Conservation (phyloP, 2,329 filamentous ascomycete species). For the Cercospora citrullina region DNA sequence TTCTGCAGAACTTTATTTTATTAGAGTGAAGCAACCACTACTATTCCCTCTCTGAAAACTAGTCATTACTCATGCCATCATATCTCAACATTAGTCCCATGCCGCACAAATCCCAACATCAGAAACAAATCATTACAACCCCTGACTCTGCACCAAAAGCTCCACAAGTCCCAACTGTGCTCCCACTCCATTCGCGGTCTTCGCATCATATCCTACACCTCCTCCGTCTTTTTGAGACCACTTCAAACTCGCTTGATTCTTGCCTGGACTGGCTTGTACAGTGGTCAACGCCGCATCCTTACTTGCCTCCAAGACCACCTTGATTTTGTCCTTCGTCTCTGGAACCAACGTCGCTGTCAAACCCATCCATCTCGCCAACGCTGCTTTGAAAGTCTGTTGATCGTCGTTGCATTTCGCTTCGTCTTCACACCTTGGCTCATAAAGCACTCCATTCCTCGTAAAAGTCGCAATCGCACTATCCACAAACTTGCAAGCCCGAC, state of each 20-base stretch:
- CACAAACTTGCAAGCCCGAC: neutral
- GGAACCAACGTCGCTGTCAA: conserved; percentile 23
- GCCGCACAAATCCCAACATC: neutral
- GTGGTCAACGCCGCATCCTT: conserved; percentile 48
- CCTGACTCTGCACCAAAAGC: neutral
- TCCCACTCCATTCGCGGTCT: neutral
- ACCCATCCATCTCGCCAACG: conserved; percentile 52
- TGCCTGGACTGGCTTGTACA: conserved; percentile 6
- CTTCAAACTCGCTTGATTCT: neutral
- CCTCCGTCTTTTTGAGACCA: neutral
- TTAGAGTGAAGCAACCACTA: neutral
- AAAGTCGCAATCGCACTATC: conserved; percentile 26
- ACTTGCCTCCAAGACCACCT: conserved; percentile 40
- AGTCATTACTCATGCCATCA: neutral
- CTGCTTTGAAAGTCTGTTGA: conserved; percentile 48
- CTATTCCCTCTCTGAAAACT: neutral
- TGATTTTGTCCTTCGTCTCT: conserved; percentile 7
- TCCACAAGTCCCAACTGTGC: conserved; percentile 8
- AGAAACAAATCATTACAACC: neutral
- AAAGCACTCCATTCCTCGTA: conserved; percentile 43
- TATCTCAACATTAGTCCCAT: neutral
- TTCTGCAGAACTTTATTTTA: neutral
- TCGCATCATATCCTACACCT: neutral
- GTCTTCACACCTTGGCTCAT: conserved; percentile 48
- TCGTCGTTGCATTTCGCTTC: conserved; percentile 46